Conservation (phyloP, 306 rosid species). For the Pueraria montana region DNA sequence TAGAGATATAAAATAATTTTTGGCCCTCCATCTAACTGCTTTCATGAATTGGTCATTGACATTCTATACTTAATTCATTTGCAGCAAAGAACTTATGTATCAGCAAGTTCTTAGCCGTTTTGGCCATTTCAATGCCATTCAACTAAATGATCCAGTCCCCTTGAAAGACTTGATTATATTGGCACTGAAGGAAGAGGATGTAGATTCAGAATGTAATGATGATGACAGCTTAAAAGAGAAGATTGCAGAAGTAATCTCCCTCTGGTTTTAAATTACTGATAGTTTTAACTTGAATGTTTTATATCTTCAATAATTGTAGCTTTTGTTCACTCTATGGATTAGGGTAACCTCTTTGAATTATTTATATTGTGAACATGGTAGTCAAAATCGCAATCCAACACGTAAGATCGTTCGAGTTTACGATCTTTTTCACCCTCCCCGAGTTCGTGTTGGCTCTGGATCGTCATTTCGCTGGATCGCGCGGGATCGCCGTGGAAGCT, state of each 20-base stretch:
- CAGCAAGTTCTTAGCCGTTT: slow-evolving; percentile 92
- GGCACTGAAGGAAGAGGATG: slow-evolving; percentile 88
- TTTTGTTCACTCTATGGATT: slow-evolving; percentile 16
- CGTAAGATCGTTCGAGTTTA: no score
- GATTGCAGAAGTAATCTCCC: slow-evolving; percentile 83
- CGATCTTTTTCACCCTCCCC: no score
- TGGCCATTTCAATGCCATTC: slow-evolving; percentile 85
- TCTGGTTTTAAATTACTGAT: slow-evolving; percentile 33
- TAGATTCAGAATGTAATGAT: slow-evolving; percentile 64
- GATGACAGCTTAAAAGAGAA: slow-evolving; percentile 69
- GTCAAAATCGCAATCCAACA: no score
- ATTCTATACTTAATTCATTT: slow-evolving; percentile 46
- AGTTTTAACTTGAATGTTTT: slow-evolving; percentile 3
- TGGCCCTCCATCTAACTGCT: not conserved
- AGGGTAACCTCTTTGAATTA: not conserved
- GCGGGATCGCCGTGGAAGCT: no score
- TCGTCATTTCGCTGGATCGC: no score
- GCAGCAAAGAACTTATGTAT: slow-evolving; percentile 97
- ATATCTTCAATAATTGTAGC: slow-evolving; percentile 25
- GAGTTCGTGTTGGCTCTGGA: no score
- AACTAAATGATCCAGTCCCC: slow-evolving; percentile 87
- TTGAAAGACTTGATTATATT: slow-evolving; percentile 74
- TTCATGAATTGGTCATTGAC: slow-evolving; percentile 24
- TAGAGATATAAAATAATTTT: slow-evolving; percentile 17
- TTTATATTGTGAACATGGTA: no score